These are phyloP conservation scores for Linum tenue DNA, from an alignment of 345 rosid genomes.

Conservation along the genomic window DNA sequence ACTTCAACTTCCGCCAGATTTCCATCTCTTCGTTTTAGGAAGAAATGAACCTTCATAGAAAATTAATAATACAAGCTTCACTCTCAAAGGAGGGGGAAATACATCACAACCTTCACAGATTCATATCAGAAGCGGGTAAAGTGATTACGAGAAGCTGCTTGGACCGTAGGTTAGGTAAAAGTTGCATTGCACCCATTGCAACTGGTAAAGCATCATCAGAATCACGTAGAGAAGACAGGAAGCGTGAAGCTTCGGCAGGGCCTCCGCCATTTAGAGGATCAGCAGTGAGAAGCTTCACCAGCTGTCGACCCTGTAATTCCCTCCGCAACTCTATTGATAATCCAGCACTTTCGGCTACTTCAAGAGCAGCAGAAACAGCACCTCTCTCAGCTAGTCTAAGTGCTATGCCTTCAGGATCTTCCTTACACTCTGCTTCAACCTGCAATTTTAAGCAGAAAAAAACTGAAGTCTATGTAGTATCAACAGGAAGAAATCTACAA, in stretches of 20 bases:
- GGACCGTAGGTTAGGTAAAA: slow-evolving; percentile 85
- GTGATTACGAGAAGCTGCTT: slow-evolving; percentile 83
- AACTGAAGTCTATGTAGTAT: background rate
- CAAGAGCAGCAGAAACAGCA: slow-evolving; percentile 94
- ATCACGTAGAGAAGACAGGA: slow-evolving; percentile 77
- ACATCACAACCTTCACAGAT: background rate
- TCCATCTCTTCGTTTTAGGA: slow-evolving; percentile 80
- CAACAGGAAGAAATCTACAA: background rate
- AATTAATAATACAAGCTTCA: slow-evolving; percentile 11
- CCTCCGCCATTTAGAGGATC: slow-evolving; percentile 98
- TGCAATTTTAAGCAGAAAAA: slow-evolving; percentile 23
- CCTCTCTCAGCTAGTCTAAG: slow-evolving; percentile 95
- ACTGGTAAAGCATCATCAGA: slow-evolving; percentile 93
- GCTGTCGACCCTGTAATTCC: slow-evolving; percentile 91
- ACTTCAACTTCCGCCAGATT: slow-evolving; percentile 71
- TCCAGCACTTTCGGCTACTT: slow-evolving; percentile 94
- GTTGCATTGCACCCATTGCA: slow-evolving; percentile 98
- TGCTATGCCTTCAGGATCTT: slow-evolving; percentile 95
- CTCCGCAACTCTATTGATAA: slow-evolving; percentile 79
- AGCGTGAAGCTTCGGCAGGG: slow-evolving; percentile 98
- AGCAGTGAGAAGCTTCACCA: slow-evolving; percentile 92
- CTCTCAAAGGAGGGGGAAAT: slow-evolving; percentile 2
- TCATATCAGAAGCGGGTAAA: slow-evolving; percentile 5
- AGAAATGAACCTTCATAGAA: slow-evolving; percentile 76
- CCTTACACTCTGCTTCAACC: slow-evolving; percentile 86